Base-by-base conservation (phyloP, 148 eudicot genomes). In the Rhododendron henanense region DNA sequence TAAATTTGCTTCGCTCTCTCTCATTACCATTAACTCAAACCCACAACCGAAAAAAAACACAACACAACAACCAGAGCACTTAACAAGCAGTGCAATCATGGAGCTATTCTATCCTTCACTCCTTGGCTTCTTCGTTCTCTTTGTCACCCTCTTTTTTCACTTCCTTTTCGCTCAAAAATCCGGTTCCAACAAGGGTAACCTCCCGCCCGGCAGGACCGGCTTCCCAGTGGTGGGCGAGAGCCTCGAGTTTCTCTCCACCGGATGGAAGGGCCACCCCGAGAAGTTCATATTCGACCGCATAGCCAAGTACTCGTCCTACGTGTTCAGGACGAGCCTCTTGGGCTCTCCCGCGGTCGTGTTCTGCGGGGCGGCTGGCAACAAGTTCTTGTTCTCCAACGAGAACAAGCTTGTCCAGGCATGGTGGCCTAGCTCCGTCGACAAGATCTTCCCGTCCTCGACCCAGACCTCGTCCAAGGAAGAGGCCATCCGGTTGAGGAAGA, bases 341-440 rank as follows among this genome's bases (percentile, higher is more conserved):
- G 76, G 63, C 63, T 80, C 63, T 6, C 82, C 82, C 23, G 82
- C 82, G 15, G 82, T 80, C 0, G 82, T 80, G 1, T 80, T 80
- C n/a, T 80, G 82, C 5, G 82, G 82, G 37, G n/a, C 82, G 2
- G 63, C 63, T 1, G 82, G 82, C 0, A 80, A 80, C 82, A 80
- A 50, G 63, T 80, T 80, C 63, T 80, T 51, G 82, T 80, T 80
- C 44, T 51, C 82, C 0, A 80, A 80, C 63, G 63, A 80, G 11
- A 50, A 50, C 41, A 80, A 80, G n/a, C 82, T 80, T 5, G 82
- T 80, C n/a, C 82, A 80, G 82, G 41, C 63, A 0, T 80, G 82
- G 82, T 71, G 76, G 76, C 76, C 39, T 13, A 71, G 76, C 76
- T 71, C 76, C 0, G 76, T 71, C 8, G 8, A 80, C 41, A 80